Evolutionary conservation across 208 protist genomes (phyloP).

Genomic region (Crithidia acanthocephali): DNA sequence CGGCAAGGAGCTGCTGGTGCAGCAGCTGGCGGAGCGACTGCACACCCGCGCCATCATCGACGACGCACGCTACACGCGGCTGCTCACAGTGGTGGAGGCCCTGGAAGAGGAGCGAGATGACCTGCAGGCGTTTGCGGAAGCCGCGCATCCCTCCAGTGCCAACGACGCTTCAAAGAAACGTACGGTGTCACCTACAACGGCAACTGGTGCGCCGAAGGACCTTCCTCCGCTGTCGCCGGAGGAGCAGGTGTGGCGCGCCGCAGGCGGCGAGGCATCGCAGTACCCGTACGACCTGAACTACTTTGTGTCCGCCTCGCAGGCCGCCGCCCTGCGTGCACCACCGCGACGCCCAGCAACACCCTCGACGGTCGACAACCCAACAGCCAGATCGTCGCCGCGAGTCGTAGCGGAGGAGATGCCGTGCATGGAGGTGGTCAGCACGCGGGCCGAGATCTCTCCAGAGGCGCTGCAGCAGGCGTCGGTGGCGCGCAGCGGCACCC

Average conservation of each 20-base stretch:
- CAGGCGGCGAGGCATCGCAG: conserved; percentile 33
- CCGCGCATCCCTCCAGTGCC: neutral
- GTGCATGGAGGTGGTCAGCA: conserved; percentile 67
- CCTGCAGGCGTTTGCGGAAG: conserved; percentile 1
- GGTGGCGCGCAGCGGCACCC: conserved; percentile 30
- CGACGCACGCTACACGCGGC: conserved; percentile 49
- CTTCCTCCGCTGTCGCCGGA: conserved; percentile 15
- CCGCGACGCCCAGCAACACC: no score
- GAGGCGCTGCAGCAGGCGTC: conserved; percentile 41
- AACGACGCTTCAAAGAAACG: neutral
- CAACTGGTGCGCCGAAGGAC: neutral
- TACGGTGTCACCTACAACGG: no score
- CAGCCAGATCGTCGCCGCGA: no score
- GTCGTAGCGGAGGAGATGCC: conserved; percentile 19
- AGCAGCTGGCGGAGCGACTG: conserved; percentile 60
- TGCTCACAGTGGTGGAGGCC: conserved; percentile 43
- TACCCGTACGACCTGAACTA: conserved; percentile 42
- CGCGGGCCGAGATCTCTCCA: conserved; percentile 36
- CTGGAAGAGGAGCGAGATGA: conserved; percentile 36
- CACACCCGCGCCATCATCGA: conserved; percentile 62
- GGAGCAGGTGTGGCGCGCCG: conserved; percentile 26
- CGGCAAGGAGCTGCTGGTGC: conserved; percentile 76
- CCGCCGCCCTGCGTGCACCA: neutral
- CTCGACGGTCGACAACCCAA: no score
- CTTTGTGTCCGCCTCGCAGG: conserved; percentile 45